These are phyloP conservation scores for Rhizophora apiculata DNA, from an alignment of 345 rosid genomes.

Conservation along the genomic window DNA sequence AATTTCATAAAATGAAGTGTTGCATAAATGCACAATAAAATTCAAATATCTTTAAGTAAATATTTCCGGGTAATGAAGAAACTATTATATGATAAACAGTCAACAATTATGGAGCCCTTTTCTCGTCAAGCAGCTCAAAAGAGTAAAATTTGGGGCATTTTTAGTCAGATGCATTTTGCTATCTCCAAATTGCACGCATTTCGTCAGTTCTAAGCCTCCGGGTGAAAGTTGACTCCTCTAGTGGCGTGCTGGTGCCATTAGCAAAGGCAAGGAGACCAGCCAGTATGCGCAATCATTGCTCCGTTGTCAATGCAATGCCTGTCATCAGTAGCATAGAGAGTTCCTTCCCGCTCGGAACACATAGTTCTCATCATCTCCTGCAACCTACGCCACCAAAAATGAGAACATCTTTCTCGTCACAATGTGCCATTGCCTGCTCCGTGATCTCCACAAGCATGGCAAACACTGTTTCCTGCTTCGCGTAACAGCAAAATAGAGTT, in stretches of 20 bases:
- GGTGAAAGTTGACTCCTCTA: conserved; percentile 84
- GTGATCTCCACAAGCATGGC: conserved; percentile 98
- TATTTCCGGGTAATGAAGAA: too few species aligned
- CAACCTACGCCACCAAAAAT: conserved; percentile 91
- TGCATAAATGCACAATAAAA: too few species aligned
- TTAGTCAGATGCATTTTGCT: conserved; percentile 26
- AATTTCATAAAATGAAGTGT: too few species aligned
- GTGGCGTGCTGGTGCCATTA: conserved; percentile 56
- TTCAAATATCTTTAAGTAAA: too few species aligned
- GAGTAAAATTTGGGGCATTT: too few species aligned
- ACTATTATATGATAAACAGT: too few species aligned
- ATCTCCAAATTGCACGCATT: conserved; percentile 89
- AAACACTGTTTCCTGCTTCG: conserved; percentile 68
- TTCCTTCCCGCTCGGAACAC: conserved; percentile 85
- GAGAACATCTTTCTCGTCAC: conserved; percentile 83
- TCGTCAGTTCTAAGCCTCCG: conserved; percentile 91
- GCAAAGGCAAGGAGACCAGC: conserved; percentile 87
- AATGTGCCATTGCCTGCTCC: conserved; percentile 95
- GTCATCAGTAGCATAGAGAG: conserved; percentile 80
- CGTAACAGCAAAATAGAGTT: neutral
- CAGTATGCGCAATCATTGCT: conserved; percentile 96
- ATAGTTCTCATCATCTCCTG: conserved; percentile 94
- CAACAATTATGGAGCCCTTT: too few species aligned
- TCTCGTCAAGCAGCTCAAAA: too few species aligned
- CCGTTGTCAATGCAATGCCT: conserved; percentile 92